These are phyloP conservation scores for Coemansia javaensis DNA, from an alignment of 192 early-diverging fungal species.

Conservation along the genomic window DNA sequence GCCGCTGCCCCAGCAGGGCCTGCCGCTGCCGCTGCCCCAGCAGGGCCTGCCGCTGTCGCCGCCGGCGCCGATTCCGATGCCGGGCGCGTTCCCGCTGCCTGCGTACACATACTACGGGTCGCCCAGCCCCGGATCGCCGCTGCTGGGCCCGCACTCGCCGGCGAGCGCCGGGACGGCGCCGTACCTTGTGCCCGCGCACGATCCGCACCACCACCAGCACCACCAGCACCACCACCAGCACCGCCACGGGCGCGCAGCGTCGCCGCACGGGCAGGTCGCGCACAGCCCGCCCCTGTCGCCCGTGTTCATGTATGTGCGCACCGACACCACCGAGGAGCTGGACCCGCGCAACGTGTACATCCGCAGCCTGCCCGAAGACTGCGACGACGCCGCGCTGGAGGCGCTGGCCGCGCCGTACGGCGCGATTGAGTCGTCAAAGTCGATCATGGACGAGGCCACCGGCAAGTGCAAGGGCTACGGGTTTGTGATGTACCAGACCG, in stretches of 20 bases:
- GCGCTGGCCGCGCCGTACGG: slow-evolving; percentile 66
- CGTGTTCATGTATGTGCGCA: not conserved
- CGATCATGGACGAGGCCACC: slow-evolving; percentile 75
- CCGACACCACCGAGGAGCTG: slow-evolving; percentile 3
- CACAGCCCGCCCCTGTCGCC: slow-evolving; percentile 4
- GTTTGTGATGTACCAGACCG: slow-evolving; percentile 78
- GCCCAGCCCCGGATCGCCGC: slow-evolving; percentile 9
- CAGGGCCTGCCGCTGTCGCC: too few species aligned
- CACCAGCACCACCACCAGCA: too few species aligned
- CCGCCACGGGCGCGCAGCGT: not conserved
- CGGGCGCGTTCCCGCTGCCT: slow-evolving; percentile 3
- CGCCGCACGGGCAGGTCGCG: not conserved
- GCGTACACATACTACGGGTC: slow-evolving; percentile 27
- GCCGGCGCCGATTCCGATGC: slow-evolving; percentile 11
- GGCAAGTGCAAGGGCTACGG: slow-evolving; percentile 86
- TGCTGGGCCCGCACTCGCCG: slow-evolving; percentile 11
- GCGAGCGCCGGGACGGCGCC: too few species aligned
- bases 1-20: too few species aligned
- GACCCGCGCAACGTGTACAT: slow-evolving; percentile 72
- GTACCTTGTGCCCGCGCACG: not conserved
- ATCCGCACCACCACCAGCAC: too few species aligned
- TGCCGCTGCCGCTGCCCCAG: too few species aligned
- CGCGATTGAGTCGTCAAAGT: slow-evolving; percentile 71
- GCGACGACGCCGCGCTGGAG: slow-evolving; percentile 64
- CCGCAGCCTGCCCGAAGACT: slow-evolving; percentile 62